phyloP scores from a whole-genome alignment of 192 early-diverging fungal species.

The Pecoramyces ruminantium region DNA sequence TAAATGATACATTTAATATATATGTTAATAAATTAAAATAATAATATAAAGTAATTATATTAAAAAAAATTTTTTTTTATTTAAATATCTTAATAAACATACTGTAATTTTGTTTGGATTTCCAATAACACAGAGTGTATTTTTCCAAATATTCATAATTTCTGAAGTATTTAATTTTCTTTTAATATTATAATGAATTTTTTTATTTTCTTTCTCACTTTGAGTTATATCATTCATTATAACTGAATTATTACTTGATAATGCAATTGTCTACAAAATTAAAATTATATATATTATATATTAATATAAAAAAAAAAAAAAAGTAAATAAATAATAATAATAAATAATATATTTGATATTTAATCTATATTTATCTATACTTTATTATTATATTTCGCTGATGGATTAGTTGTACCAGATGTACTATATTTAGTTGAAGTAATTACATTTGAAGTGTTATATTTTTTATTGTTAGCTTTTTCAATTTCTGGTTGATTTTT shows the following conservation, averaged over 20 bases:
- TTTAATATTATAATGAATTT: slow-evolving; percentile 35
- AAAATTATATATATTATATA: slow-evolving; percentile 17
- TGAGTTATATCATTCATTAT: slow-evolving; percentile 17
- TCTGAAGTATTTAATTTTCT: slow-evolving; percentile 17
- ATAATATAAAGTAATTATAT: too few species aligned
- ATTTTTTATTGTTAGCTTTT: not conserved
- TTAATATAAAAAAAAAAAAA: slow-evolving; percentile 1
- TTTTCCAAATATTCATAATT: slow-evolving; percentile 52
- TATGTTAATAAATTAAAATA: too few species aligned
- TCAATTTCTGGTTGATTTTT: not conserved
- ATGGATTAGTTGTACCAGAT: not conserved
- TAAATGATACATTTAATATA: too few species aligned
- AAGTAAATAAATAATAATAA: too few species aligned
- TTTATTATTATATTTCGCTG: not conserved
- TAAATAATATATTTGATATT: too few species aligned
- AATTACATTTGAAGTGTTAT: too few species aligned
- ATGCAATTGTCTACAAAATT: slow-evolving; percentile 6
- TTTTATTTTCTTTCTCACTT: slow-evolving; percentile 20
- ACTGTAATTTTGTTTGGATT: slow-evolving; percentile 53
- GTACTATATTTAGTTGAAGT: not conserved
- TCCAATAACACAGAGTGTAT: slow-evolving; percentile 57
- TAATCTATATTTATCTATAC: not conserved
- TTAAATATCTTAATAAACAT: too few species aligned
- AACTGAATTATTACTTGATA: slow-evolving; percentile 18
- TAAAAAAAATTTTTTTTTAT: too few species aligned